Evolutionary conservation across 257 asterid species (phyloP), one percentile per base, ranked within the genome.

Genomic region (Nicotiana tabacum): DNA sequence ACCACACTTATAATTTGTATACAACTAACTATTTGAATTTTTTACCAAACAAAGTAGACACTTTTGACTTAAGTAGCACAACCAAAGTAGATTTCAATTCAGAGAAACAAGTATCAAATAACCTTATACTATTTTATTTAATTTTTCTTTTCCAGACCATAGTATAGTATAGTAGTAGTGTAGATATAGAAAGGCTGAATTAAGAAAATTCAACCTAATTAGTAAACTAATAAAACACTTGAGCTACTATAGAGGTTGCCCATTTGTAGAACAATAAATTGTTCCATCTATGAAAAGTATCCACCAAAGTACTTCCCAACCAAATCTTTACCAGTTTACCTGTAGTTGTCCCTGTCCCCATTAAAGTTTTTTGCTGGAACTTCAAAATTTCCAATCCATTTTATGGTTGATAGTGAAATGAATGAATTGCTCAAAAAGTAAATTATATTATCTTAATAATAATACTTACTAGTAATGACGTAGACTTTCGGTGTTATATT

Each of bases 351-450:
- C 43, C 43, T 74, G 53, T 74, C 43, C 1, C 43, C 60, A 74
- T 27, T 74, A 46, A 74, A 48, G 62, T 74, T 74, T 13, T 65
- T 65, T 43, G 58, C 58, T 53, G 58, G 37, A 2, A 15, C 43
- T 48, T 48, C 43, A 48, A 74, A 27, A 51, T 48, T 10, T 74
- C 10, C 7, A 29, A 9, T 0, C 80, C 27, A 48, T 74, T 15
- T 72, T 24, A 2, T 74, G 64, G 64, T 48, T 74, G 80, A 74
- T 27, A 74, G 80, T 74, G 64, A 74, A 74, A 48, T 74, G 4
- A 74, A 74, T 74, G 9, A 24, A 48, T 46, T 21, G 1, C 1
- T 13, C 24, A 13, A 5, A 24, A 46, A 12, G 6, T 46, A 72
- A 24, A 24, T 43, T 43, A 72, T 35, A 68, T 72, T 33, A 13